Conservation (phyloP, 805 yeast species). For the Saturnispora galanensis region DNA sequence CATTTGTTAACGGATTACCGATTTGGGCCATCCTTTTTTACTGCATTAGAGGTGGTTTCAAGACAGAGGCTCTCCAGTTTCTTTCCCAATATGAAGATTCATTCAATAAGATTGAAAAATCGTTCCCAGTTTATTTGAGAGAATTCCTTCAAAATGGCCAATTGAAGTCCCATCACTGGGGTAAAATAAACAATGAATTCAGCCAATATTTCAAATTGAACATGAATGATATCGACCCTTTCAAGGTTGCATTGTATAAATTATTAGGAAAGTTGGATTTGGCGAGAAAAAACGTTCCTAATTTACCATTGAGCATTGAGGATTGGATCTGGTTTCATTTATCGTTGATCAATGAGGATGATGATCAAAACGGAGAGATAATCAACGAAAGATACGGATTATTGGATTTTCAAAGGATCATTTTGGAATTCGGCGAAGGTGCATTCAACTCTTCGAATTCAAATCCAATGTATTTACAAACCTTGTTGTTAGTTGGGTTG, state of each 20-base stretch:
- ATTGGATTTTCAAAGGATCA: conserved; percentile 60
- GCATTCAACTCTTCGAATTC: conserved; percentile 57
- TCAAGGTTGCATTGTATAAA: conserved; percentile 81
- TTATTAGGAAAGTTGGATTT: conserved; percentile 84
- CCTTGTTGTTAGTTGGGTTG: conserved; percentile 64
- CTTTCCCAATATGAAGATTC: conserved; percentile 54
- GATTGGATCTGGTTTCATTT: conserved; percentile 97
- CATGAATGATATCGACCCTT: conserved; percentile 69
- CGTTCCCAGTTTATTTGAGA: conserved; percentile 71
- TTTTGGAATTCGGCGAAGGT: conserved; percentile 62
- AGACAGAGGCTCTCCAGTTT: conserved; percentile 66
- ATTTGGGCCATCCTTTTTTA: conserved; percentile 92
- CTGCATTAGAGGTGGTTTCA: conserved; percentile 73
- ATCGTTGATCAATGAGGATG: conserved; percentile 55
- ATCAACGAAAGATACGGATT: conserved; percentile 65
- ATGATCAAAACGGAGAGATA: conserved; percentile 30
- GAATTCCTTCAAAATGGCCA: conserved; percentile 52
- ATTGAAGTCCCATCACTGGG: conserved; percentile 57
- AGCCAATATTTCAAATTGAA: conserved; percentile 63
- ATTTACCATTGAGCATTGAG: conserved; percentile 69
- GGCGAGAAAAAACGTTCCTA: conserved; percentile 54
- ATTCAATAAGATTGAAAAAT: conserved; percentile 75
- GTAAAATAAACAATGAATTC: conserved; percentile 69
- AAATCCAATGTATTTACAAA: conserved; percentile 65
- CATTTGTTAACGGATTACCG: conserved; percentile 73